Conservation (phyloP, 148 eudicot genomes). For the Fagopyrum tataricum region DNA sequence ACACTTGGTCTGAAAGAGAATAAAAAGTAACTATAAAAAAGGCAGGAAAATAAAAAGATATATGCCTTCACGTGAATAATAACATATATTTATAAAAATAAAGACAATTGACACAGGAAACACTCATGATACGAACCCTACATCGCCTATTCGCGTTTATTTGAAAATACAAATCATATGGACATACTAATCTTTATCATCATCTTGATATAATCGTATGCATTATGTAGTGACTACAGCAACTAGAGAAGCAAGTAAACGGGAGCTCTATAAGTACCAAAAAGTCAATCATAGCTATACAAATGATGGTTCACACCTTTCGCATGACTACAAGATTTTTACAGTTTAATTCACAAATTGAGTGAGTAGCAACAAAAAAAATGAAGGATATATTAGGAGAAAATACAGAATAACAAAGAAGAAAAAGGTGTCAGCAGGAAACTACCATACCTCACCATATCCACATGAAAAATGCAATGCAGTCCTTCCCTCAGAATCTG, state of each 20-base stretch:
- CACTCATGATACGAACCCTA: not conserved
- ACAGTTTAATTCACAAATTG: not conserved
- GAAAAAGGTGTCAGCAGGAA: not conserved
- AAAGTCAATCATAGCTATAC: not conserved
- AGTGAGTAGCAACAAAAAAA: not conserved
- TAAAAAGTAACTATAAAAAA: not conserved
- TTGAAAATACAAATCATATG: not conserved
- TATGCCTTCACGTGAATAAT: too few relatives aligned
- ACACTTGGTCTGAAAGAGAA: constrained; percentile 56
- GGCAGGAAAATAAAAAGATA: too few relatives aligned
- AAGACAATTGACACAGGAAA: too few relatives aligned
- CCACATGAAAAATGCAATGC: constrained; percentile 99
- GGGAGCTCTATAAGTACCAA: not conserved
- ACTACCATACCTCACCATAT: constrained; percentile 79
- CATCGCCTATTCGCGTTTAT: not conserved
- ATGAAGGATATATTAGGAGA: not conserved
- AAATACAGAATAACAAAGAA: not conserved
- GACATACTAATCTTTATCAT: not conserved
- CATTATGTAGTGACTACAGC: not conserved
- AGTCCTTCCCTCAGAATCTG: constrained; percentile 94
- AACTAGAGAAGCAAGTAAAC: not conserved
- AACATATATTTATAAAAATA: too few relatives aligned
- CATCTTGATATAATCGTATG: not conserved
- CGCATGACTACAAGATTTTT: not conserved
- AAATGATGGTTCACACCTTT: not conserved